Base-by-base conservation (phyloP, 495 filamentous ascomycete species). In the Hypoxylon fuscum region DNA sequence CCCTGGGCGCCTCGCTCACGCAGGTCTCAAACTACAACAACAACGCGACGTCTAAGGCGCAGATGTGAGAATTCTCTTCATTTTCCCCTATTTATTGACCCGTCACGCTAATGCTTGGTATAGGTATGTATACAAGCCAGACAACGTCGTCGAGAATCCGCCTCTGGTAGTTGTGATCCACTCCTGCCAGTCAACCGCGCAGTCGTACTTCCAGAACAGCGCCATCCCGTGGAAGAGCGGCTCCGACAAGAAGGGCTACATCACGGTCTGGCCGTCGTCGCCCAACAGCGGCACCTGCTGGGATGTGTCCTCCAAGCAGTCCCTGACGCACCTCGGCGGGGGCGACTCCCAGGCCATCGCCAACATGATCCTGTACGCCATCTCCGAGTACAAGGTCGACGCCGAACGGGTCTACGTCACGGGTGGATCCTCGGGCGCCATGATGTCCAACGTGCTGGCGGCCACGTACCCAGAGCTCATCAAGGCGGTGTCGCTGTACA, bases 401-500 rank as follows among this genome's bases (percentile, higher is more conserved):
- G 56, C 66, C 29, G 64, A 55, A 15, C 59, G 66, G 34, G 74
- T 78, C 21, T 78, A 66, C 54, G 72, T 77, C 0, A 79, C 74
- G 9, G 73, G 76, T 3, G 74, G 76, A 0, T 72, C 70, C 29
- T 77, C 73, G 0, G 75, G 77, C 0, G 74, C 71, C 0, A 77
- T 77, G 74, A 78, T 78, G 72, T 68, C 60, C 72, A 86, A 87
- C 47, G 83, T 85, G 22, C 66, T 87, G 56, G 82, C 82, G 0
- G 84, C 81, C 1, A 80, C 81, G 8, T 86, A 87, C 62, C 85
- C 84, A 1, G 77, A 85, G 17, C 59, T 87, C 25, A 83, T 87
- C 69, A 70, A 63, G 1, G 84, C 84, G 1, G 84, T 77, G 0
- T 78, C 77, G 5, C 79, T 77, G 48, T 88, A 85, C 74, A 75